Evolutionary conservation across 2,329 filamentous ascomycete genomes (phyloP).

Genomic region (Rachicladosporium sp.): DNA sequence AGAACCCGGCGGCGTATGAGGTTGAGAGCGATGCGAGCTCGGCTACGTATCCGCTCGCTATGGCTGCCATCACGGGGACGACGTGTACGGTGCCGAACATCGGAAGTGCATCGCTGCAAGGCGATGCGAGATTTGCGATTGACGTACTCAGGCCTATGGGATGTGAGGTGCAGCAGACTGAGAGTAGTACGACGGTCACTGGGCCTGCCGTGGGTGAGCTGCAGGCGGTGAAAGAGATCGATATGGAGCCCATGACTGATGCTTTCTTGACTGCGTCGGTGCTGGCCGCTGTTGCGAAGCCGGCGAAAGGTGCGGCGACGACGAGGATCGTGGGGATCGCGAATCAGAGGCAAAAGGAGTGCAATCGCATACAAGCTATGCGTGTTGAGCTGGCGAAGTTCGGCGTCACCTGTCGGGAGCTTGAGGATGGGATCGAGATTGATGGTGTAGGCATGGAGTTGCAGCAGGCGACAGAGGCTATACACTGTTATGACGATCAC

Average conservation of each 20-base stretch:
- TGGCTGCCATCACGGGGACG: slow-evolving; percentile 90
- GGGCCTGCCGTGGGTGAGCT: slow-evolving; percentile 67
- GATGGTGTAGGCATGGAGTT: slow-evolving; percentile 44
- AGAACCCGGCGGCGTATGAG: slow-evolving; percentile 72
- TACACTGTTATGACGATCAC: slow-evolving; percentile 95
- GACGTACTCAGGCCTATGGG: slow-evolving; percentile 90
- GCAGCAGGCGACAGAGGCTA: slow-evolving; percentile 48
- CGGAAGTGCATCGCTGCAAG: slow-evolving; percentile 80
- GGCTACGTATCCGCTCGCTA: slow-evolving; percentile 85
- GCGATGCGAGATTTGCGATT: slow-evolving; percentile 85
- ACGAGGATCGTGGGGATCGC: slow-evolving; percentile 90
- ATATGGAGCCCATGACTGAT: slow-evolving; percentile 99
- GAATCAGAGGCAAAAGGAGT: slow-evolving; percentile 96
- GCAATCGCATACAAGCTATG: slow-evolving; percentile 93
- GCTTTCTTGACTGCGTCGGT: slow-evolving; percentile 93
- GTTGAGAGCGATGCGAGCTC: slow-evolving; percentile 97
- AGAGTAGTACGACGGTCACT: slow-evolving; percentile 79
- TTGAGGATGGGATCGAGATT: slow-evolving; percentile 85
- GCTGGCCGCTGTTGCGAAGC: slow-evolving; percentile 75
- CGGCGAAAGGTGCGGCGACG: slow-evolving; percentile 46
- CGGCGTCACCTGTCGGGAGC: slow-evolving; percentile 70
- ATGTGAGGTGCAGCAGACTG: slow-evolving; percentile 74
- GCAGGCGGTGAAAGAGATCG: slow-evolving; percentile 65
- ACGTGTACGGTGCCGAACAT: slow-evolving; percentile 96
- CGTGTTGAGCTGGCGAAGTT: slow-evolving; percentile 89